Evolutionary conservation across 352 stramenopile genomes (phyloP), one percentile per base, ranked within the genome.

Genomic region (Globisporangium yorkense): DNA sequence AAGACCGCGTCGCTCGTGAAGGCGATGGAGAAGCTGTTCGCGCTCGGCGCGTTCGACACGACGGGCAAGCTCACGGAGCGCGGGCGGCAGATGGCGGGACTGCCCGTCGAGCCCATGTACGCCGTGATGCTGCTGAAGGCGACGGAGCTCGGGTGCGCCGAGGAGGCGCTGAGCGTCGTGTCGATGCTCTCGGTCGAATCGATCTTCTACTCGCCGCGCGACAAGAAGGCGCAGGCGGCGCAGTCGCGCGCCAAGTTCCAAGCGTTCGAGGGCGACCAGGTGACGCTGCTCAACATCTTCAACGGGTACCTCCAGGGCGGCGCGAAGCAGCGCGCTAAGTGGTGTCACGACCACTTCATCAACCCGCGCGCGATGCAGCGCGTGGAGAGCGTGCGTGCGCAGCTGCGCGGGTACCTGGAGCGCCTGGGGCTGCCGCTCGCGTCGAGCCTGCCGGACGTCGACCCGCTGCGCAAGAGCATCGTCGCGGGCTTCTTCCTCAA

Each of bases 131-230:
- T 97, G 41, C 60, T 97, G 27, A 85, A 93, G 59, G 64, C 87
- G 1, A 76, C 80, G 4, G 83, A 92, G 35, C 61, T 96, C 18
- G 72, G 68, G 7, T 97, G 89, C 58, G 83, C 76, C 1, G 77
- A 94, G 45, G 85, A 96, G 62, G 84, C 86, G 21, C 67, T 96
- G 39, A 95, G 75, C 43, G 83, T 97, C 8, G 87, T 93, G 16
- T 80, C 87, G 15, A 97, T 97, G 89, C 71, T 96, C 27, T 93
- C 78, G 27, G 86, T 96, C 18, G 89, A 97, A 62, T 91, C 80
- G 12, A 91, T 96, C 48, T 96, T 96, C 63, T 94, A 89, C 57
- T 92, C 81, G 29, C 85, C 85, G 41, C 70, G 79, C 0, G 83
- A 94, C 67, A 89, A 90, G 74, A 92, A 94, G 55, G 79, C 80